Evolutionary conservation across 1,284 basidiomycete species (phyloP), one percentile per base, ranked within the genome.

Genomic region (Sanguinoderma infundibulare): DNA sequence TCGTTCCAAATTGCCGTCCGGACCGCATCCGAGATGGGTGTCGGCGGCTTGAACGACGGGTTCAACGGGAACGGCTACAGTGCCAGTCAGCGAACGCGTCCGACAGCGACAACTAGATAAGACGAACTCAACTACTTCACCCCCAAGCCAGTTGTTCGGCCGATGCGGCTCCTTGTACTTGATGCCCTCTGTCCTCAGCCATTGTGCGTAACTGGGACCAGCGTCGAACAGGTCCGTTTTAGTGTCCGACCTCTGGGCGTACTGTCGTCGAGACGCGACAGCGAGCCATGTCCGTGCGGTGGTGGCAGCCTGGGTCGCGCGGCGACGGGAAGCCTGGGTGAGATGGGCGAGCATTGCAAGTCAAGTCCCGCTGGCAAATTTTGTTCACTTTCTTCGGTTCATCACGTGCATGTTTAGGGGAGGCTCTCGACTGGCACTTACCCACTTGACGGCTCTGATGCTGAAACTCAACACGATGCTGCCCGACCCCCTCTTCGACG

Each of bases 21-120:
- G 49, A 86, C 72, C 3, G 71, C 72, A 66, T 94, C 85, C 0
- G 91, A 89, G 38, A 93, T 75, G 9, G 93, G 93, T 8, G 85
- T 76, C 22, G 90, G 89, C 15, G 93, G 93, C 66, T 83, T 84
- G 75, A 95, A 95, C 0, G 89, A 86, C 8, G 84, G 84, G 70
- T 95, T 95, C 75, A 91, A 78, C 15, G 92, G 91, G 73, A 94
- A 95, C 1, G 93, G 92, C 89, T 90, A 22, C 42, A 28, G 17
- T 20, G 40, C 51, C 36, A 22, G 30, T 51, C 49, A 51, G 32
- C 49, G 9, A 35, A 49, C 46, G 28, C 28, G 46, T 15, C 17
- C 46, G 26, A 3, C 6, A 32, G 28, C 46, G 20, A 24, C 32
- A 22, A 51, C 30, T 50, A 30, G 26, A 53, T 55, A 59, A 47